Base-by-base conservation (phyloP, 331 rosid species). In the Malus hybrid region DNA sequence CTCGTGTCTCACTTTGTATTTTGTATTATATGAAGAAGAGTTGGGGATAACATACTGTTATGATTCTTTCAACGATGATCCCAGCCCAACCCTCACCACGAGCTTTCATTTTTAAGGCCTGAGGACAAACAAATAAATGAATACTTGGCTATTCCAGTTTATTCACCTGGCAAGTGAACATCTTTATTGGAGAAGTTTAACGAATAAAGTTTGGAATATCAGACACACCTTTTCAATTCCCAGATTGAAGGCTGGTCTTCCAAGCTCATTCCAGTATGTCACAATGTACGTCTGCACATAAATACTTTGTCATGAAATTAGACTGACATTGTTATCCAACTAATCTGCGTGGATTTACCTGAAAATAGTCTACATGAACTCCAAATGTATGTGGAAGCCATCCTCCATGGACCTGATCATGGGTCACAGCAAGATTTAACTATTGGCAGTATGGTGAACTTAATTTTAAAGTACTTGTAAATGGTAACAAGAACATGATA, bases 371-470 rank as follows among this genome's bases (percentile, higher is more conserved):
- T 13, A 80, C 77, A 53, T 79, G 72, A 65, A 69, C 77, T 26
- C 60, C 74, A 52, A 80, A 67, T 50, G 81, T 75, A 14, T 33
- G 55, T 63, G 83, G 69, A 44, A 79, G 82, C 81, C 84, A 78
- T 24, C 84, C 73, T 56, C 48, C 68, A 71, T 60, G 68, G 65
- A 28, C 85, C 83, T 81, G 79, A 74, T 83, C 63, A 62, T 65
- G 28, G 42, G 13, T 61, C 68, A 76, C 53, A 22, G 11, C 19
- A 39, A 11, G 34, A 30, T n/a, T 44, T 55, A 13, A 71, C 52
- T 33, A 18, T 52, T 12, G 19, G 32, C 6, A 34, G 11, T 26
- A 16, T 30, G 22, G 48, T 18, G 30, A 50, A 69, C 61, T 28
- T 70, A n/a, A 70, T 68, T 50, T 39, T 9, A 39, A 39, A 10